phyloP scores from a whole-genome alignment of 495 filamentous ascomycete species.

The Sporormia fimetaria region DNA sequence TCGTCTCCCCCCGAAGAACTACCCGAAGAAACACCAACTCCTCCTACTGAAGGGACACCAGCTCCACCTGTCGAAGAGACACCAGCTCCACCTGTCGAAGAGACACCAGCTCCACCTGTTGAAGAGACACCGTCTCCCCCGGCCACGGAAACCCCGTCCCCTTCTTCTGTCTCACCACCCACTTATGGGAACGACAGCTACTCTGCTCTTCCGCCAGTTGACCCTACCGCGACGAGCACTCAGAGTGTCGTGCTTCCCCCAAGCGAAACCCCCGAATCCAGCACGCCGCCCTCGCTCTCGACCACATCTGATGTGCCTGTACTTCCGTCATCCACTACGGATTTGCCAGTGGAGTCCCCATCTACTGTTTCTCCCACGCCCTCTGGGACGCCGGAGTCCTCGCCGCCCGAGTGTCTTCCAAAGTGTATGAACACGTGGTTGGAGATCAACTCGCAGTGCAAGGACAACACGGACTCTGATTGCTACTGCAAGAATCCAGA shows the following conservation, averaged over 20 bases:
- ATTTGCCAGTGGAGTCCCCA: neutral
- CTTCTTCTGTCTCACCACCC: too few relatives aligned
- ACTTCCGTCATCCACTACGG: neutral
- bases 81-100: too few relatives aligned
- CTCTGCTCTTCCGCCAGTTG: too few relatives aligned
- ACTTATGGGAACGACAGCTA: too few relatives aligned
- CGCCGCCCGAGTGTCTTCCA: constrained; percentile 57
- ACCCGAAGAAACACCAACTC: neutral
- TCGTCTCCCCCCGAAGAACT: constrained; percentile 25
- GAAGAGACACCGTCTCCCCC: neutral
- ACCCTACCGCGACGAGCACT: neutral
- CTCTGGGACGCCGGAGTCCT: too few relatives aligned
- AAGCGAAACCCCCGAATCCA: neutral
- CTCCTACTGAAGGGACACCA: too few relatives aligned
- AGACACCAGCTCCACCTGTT: too few relatives aligned
- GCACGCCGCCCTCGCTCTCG: constrained; percentile 1
- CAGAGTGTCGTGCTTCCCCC: neutral
- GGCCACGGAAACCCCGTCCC: neutral
- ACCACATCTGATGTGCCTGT: constrained; percentile 10
- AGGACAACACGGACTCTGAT: constrained; percentile 64
- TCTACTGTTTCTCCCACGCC: neutral
- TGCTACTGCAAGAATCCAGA: constrained; percentile 78
- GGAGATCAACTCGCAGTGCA: constrained; percentile 53
- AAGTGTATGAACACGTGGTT: constrained; percentile 93
- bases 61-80: too few relatives aligned